Conservation (phyloP, 2,329 filamentous ascomycete genomes). For the Emergomyces orientalis region DNA sequence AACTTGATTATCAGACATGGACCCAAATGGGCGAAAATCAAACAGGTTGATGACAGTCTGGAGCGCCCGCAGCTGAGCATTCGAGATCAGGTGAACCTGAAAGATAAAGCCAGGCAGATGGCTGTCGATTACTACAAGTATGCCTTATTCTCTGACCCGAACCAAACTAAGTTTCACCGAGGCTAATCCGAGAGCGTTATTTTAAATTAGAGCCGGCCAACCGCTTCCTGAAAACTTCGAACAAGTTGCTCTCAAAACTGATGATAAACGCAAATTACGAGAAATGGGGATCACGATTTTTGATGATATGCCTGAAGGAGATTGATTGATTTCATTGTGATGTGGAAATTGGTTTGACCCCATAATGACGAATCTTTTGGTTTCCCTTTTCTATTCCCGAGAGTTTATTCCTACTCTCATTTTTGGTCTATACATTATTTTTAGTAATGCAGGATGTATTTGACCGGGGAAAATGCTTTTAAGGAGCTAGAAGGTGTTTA, state of each 20-base stretch:
- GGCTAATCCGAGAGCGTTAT: not conserved
- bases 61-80: conserved; percentile 26
- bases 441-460: not conserved
- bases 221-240: conserved; percentile 39
- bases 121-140: conserved; percentile 40
- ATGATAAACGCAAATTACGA: conserved; percentile 7
- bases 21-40: conserved; percentile 41
- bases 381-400: not conserved
- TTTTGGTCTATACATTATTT: not conserved
- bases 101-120: conserved; percentile 48
- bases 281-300: conserved; percentile 8
- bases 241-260: conserved; percentile 30
- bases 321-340: not conserved
- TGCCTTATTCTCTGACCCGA: conserved; percentile 17
- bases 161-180: not conserved
- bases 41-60: conserved; percentile 22
- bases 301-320: not conserved
- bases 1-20: conserved; percentile 41
- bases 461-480: not conserved
- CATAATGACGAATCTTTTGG: not conserved
- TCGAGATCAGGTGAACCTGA: conserved; percentile 46
- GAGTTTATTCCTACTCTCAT: not conserved
- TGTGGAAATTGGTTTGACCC: not conserved
- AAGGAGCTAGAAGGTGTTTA: not conserved
- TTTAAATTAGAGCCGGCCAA: conserved; percentile 20